Evolutionary conservation across 2,329 filamentous ascomycete species (phyloP).

Genomic region (Exophiala calicioides): DNA sequence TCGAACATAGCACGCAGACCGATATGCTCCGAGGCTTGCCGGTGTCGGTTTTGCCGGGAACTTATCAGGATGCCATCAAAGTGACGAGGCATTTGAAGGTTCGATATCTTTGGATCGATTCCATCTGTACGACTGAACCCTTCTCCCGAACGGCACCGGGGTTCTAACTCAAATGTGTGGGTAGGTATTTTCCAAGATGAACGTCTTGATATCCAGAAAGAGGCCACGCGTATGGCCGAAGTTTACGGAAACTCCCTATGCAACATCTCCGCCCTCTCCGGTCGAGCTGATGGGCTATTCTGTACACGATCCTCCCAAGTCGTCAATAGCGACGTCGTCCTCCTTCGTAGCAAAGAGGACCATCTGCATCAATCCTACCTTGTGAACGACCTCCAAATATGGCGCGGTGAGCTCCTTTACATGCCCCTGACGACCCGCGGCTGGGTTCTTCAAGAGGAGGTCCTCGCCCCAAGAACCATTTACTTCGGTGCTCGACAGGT

Average conservation of each 20-base stretch:
- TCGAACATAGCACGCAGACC: constrained; percentile 9
- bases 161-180: neutral
- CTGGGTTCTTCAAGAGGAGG: constrained; percentile 47
- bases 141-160: neutral
- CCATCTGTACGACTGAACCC: constrained; percentile 27
- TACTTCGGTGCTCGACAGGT: constrained; percentile 41
- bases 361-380: constrained; percentile 10
- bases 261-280: constrained; percentile 22
- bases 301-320: constrained; percentile 6
- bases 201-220: constrained; percentile 18
- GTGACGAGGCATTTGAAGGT: constrained; percentile 23
- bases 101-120: constrained; percentile 34
- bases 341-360: neutral
- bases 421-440: constrained; percentile 38
- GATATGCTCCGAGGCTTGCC: constrained; percentile 14
- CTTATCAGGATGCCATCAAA: constrained; percentile 33
- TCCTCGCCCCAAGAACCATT: constrained; percentile 40
- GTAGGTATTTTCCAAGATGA: constrained; percentile 20
- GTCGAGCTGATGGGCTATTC: constrained; percentile 17
- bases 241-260: constrained; percentile 21
- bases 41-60: constrained; percentile 24
- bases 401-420: constrained; percentile 17
- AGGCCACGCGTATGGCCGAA: constrained; percentile 14
- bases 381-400: constrained; percentile 20
- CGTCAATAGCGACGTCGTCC: constrained; percentile 11